Base-by-base conservation (phyloP, 805 yeast species). In the Maudiozyma turicensis region DNA sequence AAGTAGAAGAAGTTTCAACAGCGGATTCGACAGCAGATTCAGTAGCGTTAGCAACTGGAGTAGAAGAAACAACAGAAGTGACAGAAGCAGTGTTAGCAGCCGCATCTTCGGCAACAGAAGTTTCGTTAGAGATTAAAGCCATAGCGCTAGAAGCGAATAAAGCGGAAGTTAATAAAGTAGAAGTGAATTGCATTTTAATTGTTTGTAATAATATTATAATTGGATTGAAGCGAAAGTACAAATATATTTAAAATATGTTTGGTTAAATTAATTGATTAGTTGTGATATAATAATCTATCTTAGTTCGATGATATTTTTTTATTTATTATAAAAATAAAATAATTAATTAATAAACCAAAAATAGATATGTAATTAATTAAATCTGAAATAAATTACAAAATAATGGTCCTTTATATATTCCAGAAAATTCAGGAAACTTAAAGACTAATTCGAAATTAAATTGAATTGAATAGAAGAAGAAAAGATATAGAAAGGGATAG, bases 101-200 rank as follows among this genome's bases (percentile, higher is more conserved):
- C 5, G 40, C 40, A 15, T 10, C 15, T 8, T 10, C 40, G 6
- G 48, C 20, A 28, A 48, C 8, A 15, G 53, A 14, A 7, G 54
- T 14, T 30, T 31, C 20, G 43, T 45, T 45, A 30, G 46, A 15
- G 32, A 44, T 44, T 13, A 28, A 13, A 35, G 50, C 49, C 38
- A 45, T 14, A 15, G 51, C 43, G 20, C 49, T 45, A 4, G 57
- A 38, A 29, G 52, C 49, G 15, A 48, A 43, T 29, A 46, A 31
- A 32, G 47, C 47, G 20, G 53, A 34, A 15, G 50, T 38, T 37
- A 49, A 28, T 15, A 49, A 28, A n/a, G 40, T 26, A 11, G 35
- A 46, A 7, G 49, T 40, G 30, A 44, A 48, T 45, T 50, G 37
- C 51, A 46, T 46, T 41, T 13, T 46, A 14, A 29, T 26, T 20